Percentiles rank a stretch among this genome's conserved stretches.
Conservation (phyloP, 768 basidiomycete genomes). For the Naganishia onofrii region DNA sequence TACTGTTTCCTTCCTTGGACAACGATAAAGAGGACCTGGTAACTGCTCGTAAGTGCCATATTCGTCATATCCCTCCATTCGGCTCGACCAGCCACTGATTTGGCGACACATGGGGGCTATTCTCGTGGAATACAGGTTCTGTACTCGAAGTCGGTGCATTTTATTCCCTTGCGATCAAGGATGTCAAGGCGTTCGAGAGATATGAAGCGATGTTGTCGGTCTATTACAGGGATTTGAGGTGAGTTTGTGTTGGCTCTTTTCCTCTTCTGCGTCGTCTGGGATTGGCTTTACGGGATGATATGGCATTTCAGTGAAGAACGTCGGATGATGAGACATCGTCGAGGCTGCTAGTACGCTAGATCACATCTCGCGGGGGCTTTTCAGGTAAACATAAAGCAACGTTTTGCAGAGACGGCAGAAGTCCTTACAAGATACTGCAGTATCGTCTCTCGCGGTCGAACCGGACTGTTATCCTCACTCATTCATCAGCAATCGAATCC, state of each 20-base stretch:
- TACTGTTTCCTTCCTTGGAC: slow-evolving; percentile 70
- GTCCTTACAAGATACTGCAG: too few relatives aligned
- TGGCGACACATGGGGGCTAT: slow-evolving; percentile 31
- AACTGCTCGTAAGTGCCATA: slow-evolving; percentile 64
- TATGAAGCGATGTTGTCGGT: slow-evolving; percentile 88
- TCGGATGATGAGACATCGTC: too few relatives aligned
- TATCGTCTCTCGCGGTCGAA: neutral
- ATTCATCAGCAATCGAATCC: neutral
- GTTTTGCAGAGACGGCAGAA: too few relatives aligned
- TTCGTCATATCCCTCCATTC: neutral
- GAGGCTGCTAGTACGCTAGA: neutral
- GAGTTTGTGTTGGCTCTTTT: slow-evolving; percentile 24
- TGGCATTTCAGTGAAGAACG: too few relatives aligned
- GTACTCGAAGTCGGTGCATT: slow-evolving; percentile 94
- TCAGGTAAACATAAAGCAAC: too few relatives aligned
- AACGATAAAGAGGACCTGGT: slow-evolving; percentile 66
- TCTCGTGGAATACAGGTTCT: slow-evolving; percentile 65
- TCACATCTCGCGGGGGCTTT: neutral
- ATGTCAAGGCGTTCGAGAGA: slow-evolving; percentile 88
- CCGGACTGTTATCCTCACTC: neutral
- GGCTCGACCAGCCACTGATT: slow-evolving; percentile 18
- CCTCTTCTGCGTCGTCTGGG: neutral
- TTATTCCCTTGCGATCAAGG: slow-evolving; percentile 82
- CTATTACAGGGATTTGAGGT: slow-evolving; percentile 85
- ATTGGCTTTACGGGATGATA: too few relatives aligned